Base-by-base conservation (phyloP, 805 yeast genomes). In the Tetrapisispora pingtungensis region DNA sequence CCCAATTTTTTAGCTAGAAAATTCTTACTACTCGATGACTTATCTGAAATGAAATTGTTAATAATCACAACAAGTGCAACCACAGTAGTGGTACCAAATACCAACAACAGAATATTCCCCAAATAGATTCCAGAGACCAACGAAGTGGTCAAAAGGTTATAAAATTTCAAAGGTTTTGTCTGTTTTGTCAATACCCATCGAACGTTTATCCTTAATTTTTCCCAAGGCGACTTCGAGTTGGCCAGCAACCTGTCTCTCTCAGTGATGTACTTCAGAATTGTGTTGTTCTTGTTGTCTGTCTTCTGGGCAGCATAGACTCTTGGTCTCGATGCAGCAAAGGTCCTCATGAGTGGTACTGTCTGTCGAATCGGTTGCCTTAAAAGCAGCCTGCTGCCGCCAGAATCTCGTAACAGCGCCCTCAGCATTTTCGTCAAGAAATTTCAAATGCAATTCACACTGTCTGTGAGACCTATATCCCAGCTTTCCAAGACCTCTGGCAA, bases 81-180 rank as follows among this genome's bases (percentile, higher is more conserved):
- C 59, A 90, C 90, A 1, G 97, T 87, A 1, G 99, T 93, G 10
- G 98, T 90, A 10, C 90, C 97, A 22, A 89, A 65, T 18, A 87
- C 67, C 43, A 93, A 73, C 66, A 94, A 70, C 8, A 86, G 61
- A 1, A 84, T 80, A 57, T 93, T 90, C 3, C 96, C 94, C 59
- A 93, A 81, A 40, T 93, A 74, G 26, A 93, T 67, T 96, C 97
- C 89, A 7, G 96, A 84, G 46, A 90, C 77, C 49, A 93, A 72
- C 3, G 97, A 97, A 31, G 87, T 76, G 15, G 39, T 17, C 12
- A 42, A 1, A 45, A 88, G 74, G 56, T 90, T 97, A 64, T 93
- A 97, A n/a, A 84, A 77, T 59, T 83, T 89, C 67, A 86, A 85
- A 1, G 96, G 96, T 15, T 94, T 71, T 51, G 79, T 77, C 12